Percentiles rank a stretch among this genome's conserved stretches.
Evolutionary conservation across 108 stramenopile genomes (phyloP).

Genomic region (Fistulifera solaris): DNA sequence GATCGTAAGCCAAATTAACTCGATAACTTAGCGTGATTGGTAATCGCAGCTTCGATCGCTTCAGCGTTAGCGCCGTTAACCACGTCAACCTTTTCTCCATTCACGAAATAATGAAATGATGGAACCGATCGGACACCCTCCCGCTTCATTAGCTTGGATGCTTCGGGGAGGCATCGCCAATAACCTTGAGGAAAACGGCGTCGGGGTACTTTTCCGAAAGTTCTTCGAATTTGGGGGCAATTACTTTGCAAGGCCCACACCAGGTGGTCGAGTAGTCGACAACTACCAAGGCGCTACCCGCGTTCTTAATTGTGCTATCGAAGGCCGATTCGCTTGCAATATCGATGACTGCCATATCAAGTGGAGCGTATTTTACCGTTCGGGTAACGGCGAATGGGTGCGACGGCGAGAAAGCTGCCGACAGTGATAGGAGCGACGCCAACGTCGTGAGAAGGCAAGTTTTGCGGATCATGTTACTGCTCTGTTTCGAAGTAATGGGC

Average conservation of each 20-base stretch:
- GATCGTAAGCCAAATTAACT: neutral
- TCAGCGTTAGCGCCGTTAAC: conserved; percentile 86
- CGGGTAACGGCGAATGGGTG: too few species aligned
- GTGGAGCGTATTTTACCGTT: too few species aligned
- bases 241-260: conserved; percentile 95
- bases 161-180: conserved; percentile 13
- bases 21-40: conserved; percentile 37
- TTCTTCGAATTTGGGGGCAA: conserved; percentile 83
- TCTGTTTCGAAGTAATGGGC: too few species aligned
- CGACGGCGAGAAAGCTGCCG: too few species aligned
- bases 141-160: conserved; percentile 77
- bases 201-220: conserved; percentile 74
- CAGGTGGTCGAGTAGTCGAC: conserved; percentile 94
- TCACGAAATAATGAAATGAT: conserved; percentile 81
- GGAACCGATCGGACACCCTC: conserved; percentile 85
- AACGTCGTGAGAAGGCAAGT: too few species aligned
- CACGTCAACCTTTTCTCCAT: conserved; percentile 82
- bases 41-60: conserved; percentile 81
- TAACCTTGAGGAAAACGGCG: conserved; percentile 76
- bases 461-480: too few species aligned
- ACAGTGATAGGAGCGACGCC: too few species aligned
- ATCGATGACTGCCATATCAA: conserved; percentile 51
- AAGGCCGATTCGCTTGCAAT: conserved; percentile 59
- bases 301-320: conserved; percentile 48
- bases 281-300: conserved; percentile 62